Percentiles rank a stretch among this genome's conserved stretches.
Conservation (phyloP, 2,329 filamentous ascomycete species). For the Alternaria longipes region DNA sequence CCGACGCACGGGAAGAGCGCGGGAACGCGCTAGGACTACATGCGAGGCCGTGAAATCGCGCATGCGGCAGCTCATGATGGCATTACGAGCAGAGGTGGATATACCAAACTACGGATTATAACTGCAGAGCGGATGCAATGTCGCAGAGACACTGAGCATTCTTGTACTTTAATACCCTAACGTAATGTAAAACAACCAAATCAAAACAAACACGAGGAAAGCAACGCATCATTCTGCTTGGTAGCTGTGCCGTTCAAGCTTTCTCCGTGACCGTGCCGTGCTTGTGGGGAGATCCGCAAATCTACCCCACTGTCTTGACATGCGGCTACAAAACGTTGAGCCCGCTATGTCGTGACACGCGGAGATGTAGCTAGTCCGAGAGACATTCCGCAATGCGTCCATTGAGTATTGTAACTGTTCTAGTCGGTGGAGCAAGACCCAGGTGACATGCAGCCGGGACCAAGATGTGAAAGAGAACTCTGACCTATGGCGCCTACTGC, state of each 20-base stretch:
- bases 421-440: background rate
- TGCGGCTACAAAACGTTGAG: slow-evolving; percentile 26
- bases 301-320: slow-evolving; percentile 10
- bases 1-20: slow-evolving; percentile 6
- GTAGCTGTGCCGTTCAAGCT: background rate
- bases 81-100: background rate
- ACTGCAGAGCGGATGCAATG: slow-evolving; percentile 5
- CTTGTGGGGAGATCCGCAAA: slow-evolving; percentile 14
- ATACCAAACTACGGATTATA: background rate
- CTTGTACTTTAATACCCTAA: slow-evolving; percentile 9
- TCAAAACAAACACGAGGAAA: background rate
- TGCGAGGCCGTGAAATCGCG: background rate
- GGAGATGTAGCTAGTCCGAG: background rate
- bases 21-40: slow-evolving; percentile 5
- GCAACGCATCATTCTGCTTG: background rate
- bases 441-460: background rate
- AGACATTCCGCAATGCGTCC: slow-evolving; percentile 5
- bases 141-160: background rate
- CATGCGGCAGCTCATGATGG: slow-evolving; percentile 3
- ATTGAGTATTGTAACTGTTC: background rate
- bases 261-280: slow-evolving; percentile 2
- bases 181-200: slow-evolving; percentile 9
- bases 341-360: slow-evolving; percentile 14
- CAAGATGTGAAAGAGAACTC: background rate
- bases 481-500: background rate